Evolutionary conservation across 257 asterid species (phyloP).

Genomic region (Jacaranda mimosifolia): DNA sequence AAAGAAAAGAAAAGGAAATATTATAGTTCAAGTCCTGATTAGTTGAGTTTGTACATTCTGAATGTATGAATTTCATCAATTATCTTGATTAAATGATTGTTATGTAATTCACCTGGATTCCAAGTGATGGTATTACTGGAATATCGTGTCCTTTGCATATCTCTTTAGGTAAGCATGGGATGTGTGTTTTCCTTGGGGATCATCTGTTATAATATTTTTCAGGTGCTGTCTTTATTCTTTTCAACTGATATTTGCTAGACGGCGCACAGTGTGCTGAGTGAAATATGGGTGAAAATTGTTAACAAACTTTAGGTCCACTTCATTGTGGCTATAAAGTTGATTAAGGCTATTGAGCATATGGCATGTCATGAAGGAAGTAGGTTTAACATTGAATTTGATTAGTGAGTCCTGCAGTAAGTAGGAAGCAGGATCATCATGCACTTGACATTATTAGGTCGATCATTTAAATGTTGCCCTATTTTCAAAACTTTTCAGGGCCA

Average conservation of each 20-base stretch:
- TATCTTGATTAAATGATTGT: neutral
- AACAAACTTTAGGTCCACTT: slow-evolving; percentile 6
- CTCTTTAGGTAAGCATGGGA: neutral
- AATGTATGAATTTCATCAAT: neutral
- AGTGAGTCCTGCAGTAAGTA: slow-evolving; percentile 1
- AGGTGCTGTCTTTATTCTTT: neutral
- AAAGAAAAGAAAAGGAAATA: neutral
- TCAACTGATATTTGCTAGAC: neutral
- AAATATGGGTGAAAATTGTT: neutral
- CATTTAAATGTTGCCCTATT: neutral
- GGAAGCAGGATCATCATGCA: slow-evolving; percentile 35
- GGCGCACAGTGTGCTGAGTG: neutral
- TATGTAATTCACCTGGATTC: neutral
- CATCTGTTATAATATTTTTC: neutral
- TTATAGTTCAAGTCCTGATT: neutral
- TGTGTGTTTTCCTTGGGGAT: neutral
- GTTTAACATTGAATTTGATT: slow-evolving; percentile 8
- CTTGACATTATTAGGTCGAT: slow-evolving; percentile 26
- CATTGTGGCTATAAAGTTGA: slow-evolving; percentile 6
- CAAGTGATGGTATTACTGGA: neutral
- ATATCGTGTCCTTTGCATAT: neutral
- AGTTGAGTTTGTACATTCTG: neutral
- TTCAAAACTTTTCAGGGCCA: neutral
- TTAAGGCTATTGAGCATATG: slow-evolving; percentile 17
- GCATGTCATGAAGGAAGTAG: neutral